Percentiles rank a stretch among this genome's conserved stretches.
These are phyloP conservation scores for Plasmopara viticola DNA, from an alignment of 352 stramenopile genomes.

Conservation along the genomic window DNA sequence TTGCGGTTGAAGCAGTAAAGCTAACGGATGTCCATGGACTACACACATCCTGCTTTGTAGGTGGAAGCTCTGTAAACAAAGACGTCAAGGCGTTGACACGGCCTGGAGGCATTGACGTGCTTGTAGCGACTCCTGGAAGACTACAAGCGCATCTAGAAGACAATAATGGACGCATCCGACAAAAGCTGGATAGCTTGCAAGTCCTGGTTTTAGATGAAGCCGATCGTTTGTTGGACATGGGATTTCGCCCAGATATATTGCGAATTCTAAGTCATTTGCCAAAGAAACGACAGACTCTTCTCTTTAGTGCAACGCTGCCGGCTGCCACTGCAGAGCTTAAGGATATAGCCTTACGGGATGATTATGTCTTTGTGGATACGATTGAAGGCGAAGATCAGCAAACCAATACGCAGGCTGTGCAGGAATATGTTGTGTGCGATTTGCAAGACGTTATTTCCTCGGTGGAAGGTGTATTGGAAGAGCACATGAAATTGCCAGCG, in stretches of 20 bases:
- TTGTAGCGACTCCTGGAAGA: slow-evolving; percentile 94
- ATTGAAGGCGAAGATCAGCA: slow-evolving; percentile 87
- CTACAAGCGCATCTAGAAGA: slow-evolving; percentile 95
- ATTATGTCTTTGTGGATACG: slow-evolving; percentile 91
- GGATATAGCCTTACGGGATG: slow-evolving; percentile 66
- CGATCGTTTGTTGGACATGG: slow-evolving; percentile 95
- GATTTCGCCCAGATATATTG: slow-evolving; percentile 89
- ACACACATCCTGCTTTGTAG: slow-evolving; percentile 60
- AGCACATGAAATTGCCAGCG: slow-evolving; percentile 61
- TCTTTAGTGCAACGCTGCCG: slow-evolving; percentile 94
- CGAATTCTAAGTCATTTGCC: slow-evolving; percentile 73
- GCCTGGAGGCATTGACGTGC: slow-evolving; percentile 71
- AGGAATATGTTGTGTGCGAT: slow-evolving; percentile 71
- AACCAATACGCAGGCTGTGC: slow-evolving; percentile 83
- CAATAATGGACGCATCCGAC: slow-evolving; percentile 82
- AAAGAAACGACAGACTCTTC: slow-evolving; percentile 85
- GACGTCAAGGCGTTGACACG: slow-evolving; percentile 42
- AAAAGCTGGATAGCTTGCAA: slow-evolving; percentile 39
- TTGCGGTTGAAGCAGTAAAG: slow-evolving; percentile 85
- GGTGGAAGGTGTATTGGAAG: slow-evolving; percentile 68
- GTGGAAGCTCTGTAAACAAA: slow-evolving; percentile 85
- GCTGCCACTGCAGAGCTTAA: slow-evolving; percentile 82
- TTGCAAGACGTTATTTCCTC: slow-evolving; percentile 65
- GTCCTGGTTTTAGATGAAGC: slow-evolving; percentile 92
- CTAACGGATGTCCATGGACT: slow-evolving; percentile 82